phyloP scores from a whole-genome alignment of 352 stramenopile genomes.

The Phytophthora gonapodyides region DNA sequence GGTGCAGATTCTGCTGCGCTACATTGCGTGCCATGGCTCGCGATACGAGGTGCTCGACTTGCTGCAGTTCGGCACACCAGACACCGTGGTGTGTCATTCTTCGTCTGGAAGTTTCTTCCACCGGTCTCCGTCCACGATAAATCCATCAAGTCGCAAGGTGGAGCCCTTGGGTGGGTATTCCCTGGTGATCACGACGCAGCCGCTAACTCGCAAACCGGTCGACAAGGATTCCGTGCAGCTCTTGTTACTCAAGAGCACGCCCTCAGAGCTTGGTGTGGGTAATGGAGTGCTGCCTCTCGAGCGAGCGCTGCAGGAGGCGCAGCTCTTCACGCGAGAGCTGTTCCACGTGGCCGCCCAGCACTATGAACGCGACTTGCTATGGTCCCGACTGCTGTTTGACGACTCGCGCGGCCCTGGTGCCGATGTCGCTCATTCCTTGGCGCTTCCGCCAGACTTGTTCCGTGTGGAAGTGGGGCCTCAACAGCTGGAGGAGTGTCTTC shows the following conservation, averaged over 20 bases:
- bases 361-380: conserved; percentile 87
- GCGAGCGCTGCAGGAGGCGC: conserved; percentile 70
- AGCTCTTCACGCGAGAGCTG: conserved; percentile 78
- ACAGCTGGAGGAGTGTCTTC: conserved; percentile 85
- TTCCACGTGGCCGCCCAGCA: conserved; percentile 80
- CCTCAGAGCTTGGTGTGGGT: conserved; percentile 42
- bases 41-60: conserved; percentile 86
- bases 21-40: conserved; percentile 82
- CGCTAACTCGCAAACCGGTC: conserved; percentile 49
- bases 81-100: conserved; percentile 83
- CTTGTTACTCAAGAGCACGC: conserved; percentile 60
- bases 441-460: conserved; percentile 63
- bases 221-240: conserved; percentile 76
- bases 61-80: conserved; percentile 84
- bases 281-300: conserved; percentile 64
- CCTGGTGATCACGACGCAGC: conserved; percentile 78
- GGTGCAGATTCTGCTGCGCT: conserved; percentile 80
- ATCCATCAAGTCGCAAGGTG: conserved; percentile 28
- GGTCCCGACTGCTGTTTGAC: conserved; percentile 81
- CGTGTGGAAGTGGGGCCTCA: conserved; percentile 75
- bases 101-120: conserved; percentile 81
- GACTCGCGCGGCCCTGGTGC: conserved; percentile 53
- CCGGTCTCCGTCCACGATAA: conserved; percentile 41
- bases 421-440: conserved; percentile 58
- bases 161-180: conserved; percentile 58